Conservation (phyloP, 768 basidiomycete species). For the Porphyrellus cyaneotinctus region DNA sequence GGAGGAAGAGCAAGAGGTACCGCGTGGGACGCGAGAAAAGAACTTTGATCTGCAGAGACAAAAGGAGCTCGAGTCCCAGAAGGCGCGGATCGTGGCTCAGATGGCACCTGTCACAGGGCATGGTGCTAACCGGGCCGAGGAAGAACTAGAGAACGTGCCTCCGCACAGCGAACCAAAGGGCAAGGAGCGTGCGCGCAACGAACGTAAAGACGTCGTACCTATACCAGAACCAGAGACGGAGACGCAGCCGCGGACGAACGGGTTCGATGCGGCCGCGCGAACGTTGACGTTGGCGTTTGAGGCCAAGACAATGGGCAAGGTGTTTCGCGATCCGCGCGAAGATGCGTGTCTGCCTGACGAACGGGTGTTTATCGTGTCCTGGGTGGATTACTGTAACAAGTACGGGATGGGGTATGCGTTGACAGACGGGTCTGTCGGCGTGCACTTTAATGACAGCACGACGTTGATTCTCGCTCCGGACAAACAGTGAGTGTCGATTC, state of each 20-base stretch:
- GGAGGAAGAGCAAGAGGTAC: slow-evolving; percentile 38
- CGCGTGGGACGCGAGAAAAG: slow-evolving; percentile 38
- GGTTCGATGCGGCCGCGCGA: slow-evolving; percentile 64
- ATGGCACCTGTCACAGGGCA: slow-evolving; percentile 59
- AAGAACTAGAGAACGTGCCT: slow-evolving; percentile 34
- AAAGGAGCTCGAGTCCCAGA: slow-evolving; percentile 86
- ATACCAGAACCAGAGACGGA: slow-evolving; percentile 21
- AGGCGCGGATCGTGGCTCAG: slow-evolving; percentile 90
- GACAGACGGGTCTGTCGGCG: slow-evolving; percentile 91
- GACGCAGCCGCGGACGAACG: slow-evolving; percentile 38
- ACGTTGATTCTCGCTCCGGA: slow-evolving; percentile 80
- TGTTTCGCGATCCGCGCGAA: slow-evolving; percentile 65
- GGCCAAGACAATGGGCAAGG: slow-evolving; percentile 53
- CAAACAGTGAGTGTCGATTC: slow-evolving; percentile 59
- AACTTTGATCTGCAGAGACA: slow-evolving; percentile 41
- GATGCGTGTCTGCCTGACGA: slow-evolving; percentile 57
- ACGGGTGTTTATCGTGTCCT: slow-evolving; percentile 91
- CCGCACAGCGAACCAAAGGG: slow-evolving; percentile 31
- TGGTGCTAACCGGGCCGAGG: slow-evolving; percentile 30
- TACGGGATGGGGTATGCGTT: slow-evolving; percentile 99
- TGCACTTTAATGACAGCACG: slow-evolving; percentile 96
- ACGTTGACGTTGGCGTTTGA: slow-evolving; percentile 61
- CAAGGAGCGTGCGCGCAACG: slow-evolving; percentile 28
- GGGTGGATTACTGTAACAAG: slow-evolving; percentile 99
- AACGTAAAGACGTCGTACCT: slow-evolving; percentile 15